These are phyloP conservation scores for Glycine latifolia DNA, from an alignment of 306 rosid species.

Conservation along the genomic window DNA sequence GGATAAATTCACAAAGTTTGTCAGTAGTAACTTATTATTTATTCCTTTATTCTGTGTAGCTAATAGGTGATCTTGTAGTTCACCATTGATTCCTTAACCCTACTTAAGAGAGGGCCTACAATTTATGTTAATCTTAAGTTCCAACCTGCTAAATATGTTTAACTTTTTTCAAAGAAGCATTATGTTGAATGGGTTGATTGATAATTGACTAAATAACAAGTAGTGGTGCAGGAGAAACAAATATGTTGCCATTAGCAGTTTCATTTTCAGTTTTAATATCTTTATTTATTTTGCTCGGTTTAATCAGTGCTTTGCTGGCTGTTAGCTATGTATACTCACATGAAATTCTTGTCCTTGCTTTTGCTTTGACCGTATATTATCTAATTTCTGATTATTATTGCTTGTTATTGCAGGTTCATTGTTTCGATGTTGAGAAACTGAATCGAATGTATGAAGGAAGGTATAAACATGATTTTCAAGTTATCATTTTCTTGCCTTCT, in stretches of 20 bases:
- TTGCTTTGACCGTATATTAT: slow-evolving; percentile 20
- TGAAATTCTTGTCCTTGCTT: slow-evolving; percentile 31
- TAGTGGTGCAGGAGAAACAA: background rate
- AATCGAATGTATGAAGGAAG: slow-evolving; percentile 92
- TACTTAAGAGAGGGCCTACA: slow-evolving; percentile 6
- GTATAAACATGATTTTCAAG: slow-evolving; percentile 47
- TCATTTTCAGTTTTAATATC: background rate
- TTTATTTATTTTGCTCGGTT: background rate
- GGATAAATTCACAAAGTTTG: slow-evolving; percentile 7
- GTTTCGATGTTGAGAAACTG: slow-evolving; percentile 75
- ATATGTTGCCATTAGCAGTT: background rate
- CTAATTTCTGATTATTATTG: slow-evolving; percentile 16
- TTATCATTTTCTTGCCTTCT: background rate
- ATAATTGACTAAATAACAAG: background rate
- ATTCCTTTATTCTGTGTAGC: slow-evolving; percentile 12
- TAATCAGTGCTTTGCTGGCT: slow-evolving; percentile 19
- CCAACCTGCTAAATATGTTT: background rate
- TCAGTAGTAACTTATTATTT: background rate
- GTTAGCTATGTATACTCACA: slow-evolving; percentile 4
- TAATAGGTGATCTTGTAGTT: slow-evolving; percentile 9
- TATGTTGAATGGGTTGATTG: slow-evolving; percentile 10
- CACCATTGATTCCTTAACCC: slow-evolving; percentile 18
- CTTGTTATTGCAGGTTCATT: slow-evolving; percentile 69
- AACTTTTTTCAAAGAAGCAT: background rate
- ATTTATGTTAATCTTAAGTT: slow-evolving; percentile 32